Percentiles rank a stretch among this genome's conserved stretches.
Conservation (phyloP, 768 basidiomycete species). For the Tephrocybe sp. region DNA sequence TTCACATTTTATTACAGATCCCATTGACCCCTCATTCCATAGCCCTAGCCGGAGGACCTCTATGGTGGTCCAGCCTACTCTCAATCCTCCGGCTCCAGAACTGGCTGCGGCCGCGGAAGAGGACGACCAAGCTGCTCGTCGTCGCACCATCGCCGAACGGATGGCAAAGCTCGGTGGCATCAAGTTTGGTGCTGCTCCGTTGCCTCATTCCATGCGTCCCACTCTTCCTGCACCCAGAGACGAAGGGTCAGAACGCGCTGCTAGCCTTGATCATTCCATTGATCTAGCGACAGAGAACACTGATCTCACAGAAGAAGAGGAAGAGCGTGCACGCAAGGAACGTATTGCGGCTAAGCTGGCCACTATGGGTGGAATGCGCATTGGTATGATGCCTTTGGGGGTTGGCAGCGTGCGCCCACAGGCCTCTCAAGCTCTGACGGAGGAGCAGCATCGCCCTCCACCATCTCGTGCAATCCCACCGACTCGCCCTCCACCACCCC, state of each 20-base stretch:
- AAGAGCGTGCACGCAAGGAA: slow-evolving; percentile 57
- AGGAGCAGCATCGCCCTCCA: slow-evolving; percentile 16
- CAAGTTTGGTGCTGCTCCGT: slow-evolving; percentile 73
- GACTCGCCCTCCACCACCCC: slow-evolving; percentile 27
- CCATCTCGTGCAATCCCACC: slow-evolving; percentile 18
- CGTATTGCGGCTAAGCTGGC: slow-evolving; percentile 54
- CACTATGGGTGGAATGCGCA: slow-evolving; percentile 57
- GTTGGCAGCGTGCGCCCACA: slow-evolving; percentile 30
- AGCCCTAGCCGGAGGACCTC: slow-evolving; percentile 47
- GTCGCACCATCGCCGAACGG: slow-evolving; percentile 83
- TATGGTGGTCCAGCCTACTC: slow-evolving; percentile 19
- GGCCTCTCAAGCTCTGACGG: slow-evolving; percentile 27
- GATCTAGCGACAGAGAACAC: slow-evolving; percentile 22
- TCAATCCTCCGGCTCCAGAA: slow-evolving; percentile 14
- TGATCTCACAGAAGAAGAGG: slow-evolving; percentile 59
- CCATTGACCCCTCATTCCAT: slow-evolving; percentile 67
- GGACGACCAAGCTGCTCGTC: slow-evolving; percentile 51
- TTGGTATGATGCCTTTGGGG: slow-evolving; percentile 53
- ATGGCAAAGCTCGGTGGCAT: slow-evolving; percentile 93
- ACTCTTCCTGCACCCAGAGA: slow-evolving; percentile 33
- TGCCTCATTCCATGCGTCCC: slow-evolving; percentile 35
- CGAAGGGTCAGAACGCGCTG: slow-evolving; percentile 22
- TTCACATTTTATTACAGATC: slow-evolving; percentile 47
- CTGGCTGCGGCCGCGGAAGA: slow-evolving; percentile 24
- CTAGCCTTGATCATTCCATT: slow-evolving; percentile 10